Evolutionary conservation across 2,329 filamentous ascomycete genomes (phyloP), one percentile per base, ranked within the genome.

Genomic region (Penicillium sp.): DNA sequence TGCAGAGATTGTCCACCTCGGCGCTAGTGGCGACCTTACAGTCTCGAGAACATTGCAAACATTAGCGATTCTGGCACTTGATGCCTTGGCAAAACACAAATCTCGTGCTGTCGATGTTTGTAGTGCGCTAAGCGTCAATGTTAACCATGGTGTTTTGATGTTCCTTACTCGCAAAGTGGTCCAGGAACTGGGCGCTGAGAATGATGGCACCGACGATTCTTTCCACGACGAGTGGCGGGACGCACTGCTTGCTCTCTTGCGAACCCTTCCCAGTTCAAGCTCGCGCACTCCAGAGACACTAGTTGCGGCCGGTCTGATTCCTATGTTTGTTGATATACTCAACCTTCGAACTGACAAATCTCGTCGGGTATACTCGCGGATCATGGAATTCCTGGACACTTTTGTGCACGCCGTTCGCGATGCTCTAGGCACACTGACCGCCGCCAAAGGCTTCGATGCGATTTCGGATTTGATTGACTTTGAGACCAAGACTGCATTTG

Each of bases 121-220:
- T 57, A 86, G 90, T 34, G 91, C 94, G n/a, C 78, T 99, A 34
- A 96, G 91, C 65, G 90, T 95, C 47, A 96, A 93, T 62, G 93
- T 97, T 30, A 97, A 96, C 64, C 95, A 99, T 64, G 95, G 94
- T 12, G 88, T 97, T 24, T 80, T 99, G 37, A 88, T 97, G 60
- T 97, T 97, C 66, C 84, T 97, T 60, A 88, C 96, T 43, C 85
- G 93, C 49, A 97, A 96, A 72, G 90, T 91, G 8, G 89, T 97
- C 51, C 87, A 88, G 15, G 89, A 91, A 57, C 87, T 99, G 75
- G 85, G 81, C 51, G 77, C 77, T 43, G 84, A 87, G 49, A 74
- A 78, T 52, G 79, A 84, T 32, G 69, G 71, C 12, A 79, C 82
- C 18, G 81, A 85, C 58, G 80, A 83, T 50, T 83, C 84, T n/a